Percentiles rank a stretch among this genome's conserved stretches.
These are phyloP conservation scores for Neonectria neomacrospora DNA, from an alignment of 2,329 filamentous ascomycete species.

Conservation along the genomic window DNA sequence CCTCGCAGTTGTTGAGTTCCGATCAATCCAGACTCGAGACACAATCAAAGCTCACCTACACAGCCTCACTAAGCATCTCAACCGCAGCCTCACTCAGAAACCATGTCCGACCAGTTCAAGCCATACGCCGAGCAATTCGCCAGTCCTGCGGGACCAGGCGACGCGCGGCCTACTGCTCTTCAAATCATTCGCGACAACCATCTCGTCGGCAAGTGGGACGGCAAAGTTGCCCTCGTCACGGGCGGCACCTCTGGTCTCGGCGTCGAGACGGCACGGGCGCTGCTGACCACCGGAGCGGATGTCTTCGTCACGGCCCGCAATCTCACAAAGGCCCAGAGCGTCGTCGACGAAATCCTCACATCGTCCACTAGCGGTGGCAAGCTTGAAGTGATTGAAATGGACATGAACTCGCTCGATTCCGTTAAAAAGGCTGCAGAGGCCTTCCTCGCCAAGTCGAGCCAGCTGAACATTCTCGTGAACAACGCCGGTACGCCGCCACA, in stretches of 20 bases:
- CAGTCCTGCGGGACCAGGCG: conserved; percentile 46
- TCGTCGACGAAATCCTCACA: conserved; percentile 32
- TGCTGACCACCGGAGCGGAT: conserved; percentile 56
- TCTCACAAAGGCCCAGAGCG: conserved; percentile 44
- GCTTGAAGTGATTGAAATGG: conserved; percentile 50
- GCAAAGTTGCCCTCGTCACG: conserved; percentile 55
- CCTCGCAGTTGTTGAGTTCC: not conserved
- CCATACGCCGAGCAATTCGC: conserved; percentile 23
- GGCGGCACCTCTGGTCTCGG: conserved; percentile 58
- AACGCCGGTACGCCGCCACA: conserved; percentile 51
- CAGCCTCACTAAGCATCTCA: not conserved
- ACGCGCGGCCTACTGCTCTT: conserved; percentile 51
- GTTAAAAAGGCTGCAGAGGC: conserved; percentile 42
- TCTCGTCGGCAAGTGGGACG: conserved; percentile 44
- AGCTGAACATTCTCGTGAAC: conserved; percentile 51
- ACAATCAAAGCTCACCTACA: not conserved
- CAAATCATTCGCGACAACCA: conserved; percentile 50
- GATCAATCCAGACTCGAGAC: not conserved
- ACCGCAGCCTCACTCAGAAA: not conserved
- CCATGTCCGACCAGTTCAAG: conserved; percentile 20
- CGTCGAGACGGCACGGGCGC: conserved; percentile 55
- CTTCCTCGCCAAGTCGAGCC: conserved; percentile 30
- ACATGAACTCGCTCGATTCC: conserved; percentile 46
- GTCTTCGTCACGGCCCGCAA: conserved; percentile 57
- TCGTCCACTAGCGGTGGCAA: conserved; percentile 30